A percentile compares a stretch with the other conserved stretches of the same genome.
These are phyloP conservation scores for Takashimella koratensis DNA, from an alignment of 1,284 basidiomycete species.

Conservation along the genomic window DNA sequence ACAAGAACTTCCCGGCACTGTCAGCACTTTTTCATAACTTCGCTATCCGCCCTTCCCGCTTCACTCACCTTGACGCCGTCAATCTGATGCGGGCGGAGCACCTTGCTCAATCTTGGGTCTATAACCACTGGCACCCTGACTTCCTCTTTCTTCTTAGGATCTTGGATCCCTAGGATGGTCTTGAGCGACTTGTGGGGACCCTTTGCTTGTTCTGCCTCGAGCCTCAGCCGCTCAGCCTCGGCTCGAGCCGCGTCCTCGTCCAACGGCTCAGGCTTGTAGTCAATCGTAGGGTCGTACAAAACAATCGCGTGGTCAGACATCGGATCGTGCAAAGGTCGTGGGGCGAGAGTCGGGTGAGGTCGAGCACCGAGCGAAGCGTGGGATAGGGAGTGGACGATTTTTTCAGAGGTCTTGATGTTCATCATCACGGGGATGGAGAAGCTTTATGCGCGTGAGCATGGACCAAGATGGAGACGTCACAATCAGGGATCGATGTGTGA, in stretches of 20 bases:
- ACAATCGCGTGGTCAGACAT: constrained; percentile 98
- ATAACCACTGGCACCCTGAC: constrained; percentile 95
- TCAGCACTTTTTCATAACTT: neutral
- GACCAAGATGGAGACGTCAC: no score
- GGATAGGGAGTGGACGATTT: constrained; percentile 62
- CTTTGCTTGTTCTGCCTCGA: constrained; percentile 63
- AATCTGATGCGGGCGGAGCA: constrained; percentile 93
- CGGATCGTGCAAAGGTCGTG: constrained; percentile 89
- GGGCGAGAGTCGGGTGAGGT: constrained; percentile 75
- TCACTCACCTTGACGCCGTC: constrained; percentile 86
- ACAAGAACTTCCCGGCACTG: constrained; percentile 68
- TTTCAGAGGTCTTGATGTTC: constrained; percentile 65
- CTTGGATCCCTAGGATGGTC: constrained; percentile 69
- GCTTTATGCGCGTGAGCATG: no score
- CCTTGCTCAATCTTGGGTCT: constrained; percentile 80
- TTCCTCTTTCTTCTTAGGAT: constrained; percentile 60
- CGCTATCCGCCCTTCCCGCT: neutral
- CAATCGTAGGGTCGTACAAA: constrained; percentile 92
- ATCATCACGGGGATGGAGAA: constrained; percentile 88
- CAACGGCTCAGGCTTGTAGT: constrained; percentile 82
- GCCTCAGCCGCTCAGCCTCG: constrained; percentile 56
- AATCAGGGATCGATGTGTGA: neutral
- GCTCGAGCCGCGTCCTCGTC: constrained; percentile 52
- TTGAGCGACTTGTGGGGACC: constrained; percentile 86
- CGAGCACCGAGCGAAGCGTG: constrained; percentile 81